These are phyloP conservation scores for Achaetomiella virescens DNA, from an alignment of 495 filamentous ascomycete genomes.

Conservation along the genomic window DNA sequence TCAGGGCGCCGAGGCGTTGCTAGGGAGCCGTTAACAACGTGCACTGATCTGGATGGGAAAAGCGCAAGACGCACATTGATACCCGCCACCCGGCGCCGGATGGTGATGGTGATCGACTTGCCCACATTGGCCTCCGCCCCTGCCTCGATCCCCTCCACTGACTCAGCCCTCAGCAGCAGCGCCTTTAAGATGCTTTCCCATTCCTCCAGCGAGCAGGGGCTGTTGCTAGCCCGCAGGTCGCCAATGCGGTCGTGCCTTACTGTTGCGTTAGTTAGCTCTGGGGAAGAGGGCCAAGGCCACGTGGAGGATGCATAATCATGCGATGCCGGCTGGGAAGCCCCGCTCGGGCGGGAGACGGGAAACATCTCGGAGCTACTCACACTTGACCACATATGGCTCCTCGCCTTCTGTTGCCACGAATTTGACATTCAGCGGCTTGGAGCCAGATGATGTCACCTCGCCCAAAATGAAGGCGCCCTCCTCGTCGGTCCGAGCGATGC, in stretches of 20 bases:
- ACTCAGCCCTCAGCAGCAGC: slow-evolving; percentile 30
- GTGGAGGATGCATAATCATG: not conserved
- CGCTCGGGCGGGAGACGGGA: not conserved
- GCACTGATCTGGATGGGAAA: not conserved
- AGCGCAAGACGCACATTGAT: slow-evolving; percentile 35
- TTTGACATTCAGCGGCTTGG: slow-evolving; percentile 51
- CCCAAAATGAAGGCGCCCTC: slow-evolving; percentile 52
- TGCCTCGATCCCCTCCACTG: slow-evolving; percentile 36
- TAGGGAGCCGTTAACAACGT: slow-evolving; percentile 26
- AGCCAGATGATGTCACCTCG: slow-evolving; percentile 44
- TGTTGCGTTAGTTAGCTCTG: slow-evolving; percentile 12
- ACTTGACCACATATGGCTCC: slow-evolving; percentile 49
- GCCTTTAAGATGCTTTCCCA: slow-evolving; percentile 41
- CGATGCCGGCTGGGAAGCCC: not conserved
- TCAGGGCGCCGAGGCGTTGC: slow-evolving; percentile 67
- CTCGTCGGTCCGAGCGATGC: slow-evolving; percentile 50
- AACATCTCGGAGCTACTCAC: slow-evolving; percentile 35
- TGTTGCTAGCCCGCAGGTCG: slow-evolving; percentile 21
- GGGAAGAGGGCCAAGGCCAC: not conserved
- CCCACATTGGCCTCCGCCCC: slow-evolving; percentile 33
- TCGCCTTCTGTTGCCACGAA: slow-evolving; percentile 65
- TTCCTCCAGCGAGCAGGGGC: slow-evolving; percentile 36
- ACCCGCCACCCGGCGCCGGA: slow-evolving; percentile 41
- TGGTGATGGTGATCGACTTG: slow-evolving; percentile 34
- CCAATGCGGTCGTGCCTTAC: slow-evolving; percentile 32